Base-by-base conservation (phyloP, 139 green algal species). In the Pleodorina starrii region DNA sequence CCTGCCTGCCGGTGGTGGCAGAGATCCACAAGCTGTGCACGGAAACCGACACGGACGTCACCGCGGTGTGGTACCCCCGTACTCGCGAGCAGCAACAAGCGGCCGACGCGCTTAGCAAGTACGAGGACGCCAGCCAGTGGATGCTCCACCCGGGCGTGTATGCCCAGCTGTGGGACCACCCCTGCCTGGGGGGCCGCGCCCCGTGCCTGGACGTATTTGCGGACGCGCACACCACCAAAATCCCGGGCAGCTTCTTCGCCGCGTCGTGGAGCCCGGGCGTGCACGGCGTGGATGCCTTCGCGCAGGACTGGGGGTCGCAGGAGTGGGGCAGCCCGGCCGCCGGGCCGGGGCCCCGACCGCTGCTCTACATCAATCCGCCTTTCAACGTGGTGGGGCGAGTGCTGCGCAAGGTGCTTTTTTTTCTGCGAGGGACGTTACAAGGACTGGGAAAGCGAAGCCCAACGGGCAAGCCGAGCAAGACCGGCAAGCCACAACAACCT, bases 91-190 rank as follows among this genome's bases (percentile, higher is more conserved):
- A n/a, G 11, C 79, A 88, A 44, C 63, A 38, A 14, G 9, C 10
- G 5, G 82, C 82, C 38, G 82, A 88, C 66, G 43, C 16, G 0
- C 44, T 79, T 3, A 42, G 32, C 42, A 88, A 88, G 25, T 36
- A 51, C 6, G 46, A 60, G 44, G 82, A 79, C 21, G 6, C 1
- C 1, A 44, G 60, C 12, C 63, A 88, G 43, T 78, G 63, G 63
- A 2, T 3, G 17, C 44, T 88, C 2, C 35, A 78, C 7, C 32
- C 5, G 10, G 42, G n/a, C 14, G 63, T 68, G 32, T 88, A 69
- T 12, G 19, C 35, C 42, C 1, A 0, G 6, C 29, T 75, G 29
- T 63, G 36, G 76, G 35, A 7, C 12, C 5, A 32, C 0, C n/a
- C n/a, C 1, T 40, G 42, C 32, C 5, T 50, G 17, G 23, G 17